Base-by-base conservation (phyloP, 306 rosid species). In the Vicia faba region DNA sequence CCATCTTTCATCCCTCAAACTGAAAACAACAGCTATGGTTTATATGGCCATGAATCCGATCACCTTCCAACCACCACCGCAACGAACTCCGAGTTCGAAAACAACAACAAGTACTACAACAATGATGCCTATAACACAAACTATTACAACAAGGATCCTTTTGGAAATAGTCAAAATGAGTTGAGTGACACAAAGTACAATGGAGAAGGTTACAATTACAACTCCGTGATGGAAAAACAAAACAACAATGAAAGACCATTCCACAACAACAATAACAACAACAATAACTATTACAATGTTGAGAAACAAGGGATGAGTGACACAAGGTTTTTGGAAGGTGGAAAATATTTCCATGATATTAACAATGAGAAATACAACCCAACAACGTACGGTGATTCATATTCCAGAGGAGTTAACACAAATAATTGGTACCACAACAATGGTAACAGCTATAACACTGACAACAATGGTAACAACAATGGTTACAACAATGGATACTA, bases 261-360 rank as follows among this genome's bases (percentile, higher is more conserved):
- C 68, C 2, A 35, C 83, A 28, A 36, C 72, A 69, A 69, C 69
- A 72, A n/a, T n/a, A n/a, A 57, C 41, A 60, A 38, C 33, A 66
- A 79, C 64, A 50, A 48, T 73, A 18, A 49, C 49, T 31, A 45
- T 20, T 77, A 35, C 71, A 74, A 78, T 33, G 76, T 15, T 39
- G 89, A 78, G 82, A 83, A 54, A 75, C 89, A 81, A 68, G 98
- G 98, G 13, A 87, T 92, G 96, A 92, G 95, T 71, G 96, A 92
- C 82, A 86, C 98, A 3, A 87, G 96, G 82, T 92, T 74, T 66
- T 2, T 87, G 88, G 91, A 81, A 48, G 84, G 82, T 33, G 96
- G 96, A 0, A 92, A 56, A 76, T 92, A 84, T 79, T 83, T 2
- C 20, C 64, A 80, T 69, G 89, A 92, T 75, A 0, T 78, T 18